phyloP scores from a whole-genome alignment of 495 filamentous ascomycete species.

The Immersiella caudata region DNA sequence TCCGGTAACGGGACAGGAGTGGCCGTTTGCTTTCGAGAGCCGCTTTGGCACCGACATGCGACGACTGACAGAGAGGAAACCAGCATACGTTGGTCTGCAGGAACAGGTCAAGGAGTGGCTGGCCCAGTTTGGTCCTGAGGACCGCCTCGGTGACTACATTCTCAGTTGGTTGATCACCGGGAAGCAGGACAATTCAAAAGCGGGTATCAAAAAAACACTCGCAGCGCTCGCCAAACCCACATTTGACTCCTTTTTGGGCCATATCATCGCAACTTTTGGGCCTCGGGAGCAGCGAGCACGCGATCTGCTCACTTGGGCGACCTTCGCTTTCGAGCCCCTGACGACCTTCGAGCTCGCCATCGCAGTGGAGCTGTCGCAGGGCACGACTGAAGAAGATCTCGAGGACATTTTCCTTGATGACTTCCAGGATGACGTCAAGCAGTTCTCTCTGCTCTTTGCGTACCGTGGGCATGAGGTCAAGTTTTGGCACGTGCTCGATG shows the following conservation, averaged over 20 bases:
- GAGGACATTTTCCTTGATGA: conserved; percentile 3
- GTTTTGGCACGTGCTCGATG: background rate
- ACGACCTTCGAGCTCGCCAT: background rate
- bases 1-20: background rate
- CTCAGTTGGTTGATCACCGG: background rate
- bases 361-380: background rate
- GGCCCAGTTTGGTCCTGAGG: background rate
- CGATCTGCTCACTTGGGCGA: background rate
- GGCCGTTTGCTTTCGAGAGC: background rate
- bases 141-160: background rate
- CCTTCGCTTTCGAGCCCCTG: conserved; percentile 1
- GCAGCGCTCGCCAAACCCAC: background rate
- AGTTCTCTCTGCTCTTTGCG: background rate
- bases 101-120: background rate
- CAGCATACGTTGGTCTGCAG: background rate
- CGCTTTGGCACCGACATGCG: background rate
- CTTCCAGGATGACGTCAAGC: background rate
- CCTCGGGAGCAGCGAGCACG: background rate
- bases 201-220: background rate
- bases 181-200: background rate
- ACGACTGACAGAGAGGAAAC: background rate
- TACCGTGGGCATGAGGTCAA: background rate
- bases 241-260: background rate
- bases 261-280: background rate
- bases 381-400: background rate